Evolutionary conservation across 2,329 filamentous ascomycete genomes (phyloP).

Genomic region (Beauveria brongniartii): DNA sequence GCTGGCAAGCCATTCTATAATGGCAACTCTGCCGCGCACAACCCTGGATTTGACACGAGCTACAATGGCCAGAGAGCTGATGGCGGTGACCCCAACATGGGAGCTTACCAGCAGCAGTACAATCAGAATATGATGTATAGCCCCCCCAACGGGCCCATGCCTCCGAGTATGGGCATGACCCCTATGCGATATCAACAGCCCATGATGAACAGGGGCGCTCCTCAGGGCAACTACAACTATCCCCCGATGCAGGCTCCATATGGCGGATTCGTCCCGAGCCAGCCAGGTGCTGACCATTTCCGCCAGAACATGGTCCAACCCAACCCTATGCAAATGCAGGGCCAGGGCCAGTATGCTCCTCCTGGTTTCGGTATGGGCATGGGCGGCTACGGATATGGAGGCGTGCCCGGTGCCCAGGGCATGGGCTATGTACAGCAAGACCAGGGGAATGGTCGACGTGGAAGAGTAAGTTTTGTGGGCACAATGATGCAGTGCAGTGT

Average conservation of each 20-base stretch:
- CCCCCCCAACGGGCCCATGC: slow-evolving; percentile 35
- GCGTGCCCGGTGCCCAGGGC: slow-evolving; percentile 37
- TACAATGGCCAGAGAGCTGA: slow-evolving; percentile 47
- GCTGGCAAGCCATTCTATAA: slow-evolving; percentile 45
- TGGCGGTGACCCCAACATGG: slow-evolving; percentile 39
- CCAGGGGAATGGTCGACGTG: slow-evolving; percentile 47
- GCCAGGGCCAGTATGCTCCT: slow-evolving; percentile 38
- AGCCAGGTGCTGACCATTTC: slow-evolving; percentile 47
- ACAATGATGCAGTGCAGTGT: slow-evolving; percentile 5
- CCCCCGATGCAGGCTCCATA: slow-evolving; percentile 48
- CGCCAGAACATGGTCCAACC: slow-evolving; percentile 43
- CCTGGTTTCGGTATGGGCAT: slow-evolving; percentile 43
- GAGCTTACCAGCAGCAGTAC: slow-evolving; percentile 42
- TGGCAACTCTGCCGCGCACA: slow-evolving; percentile 32
- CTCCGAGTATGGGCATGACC: slow-evolving; percentile 40
- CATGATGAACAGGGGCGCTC: slow-evolving; percentile 43
- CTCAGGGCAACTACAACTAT: slow-evolving; percentile 50
- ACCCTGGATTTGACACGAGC: slow-evolving; percentile 41
- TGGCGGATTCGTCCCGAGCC: slow-evolving; percentile 39
- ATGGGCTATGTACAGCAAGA: slow-evolving; percentile 50
- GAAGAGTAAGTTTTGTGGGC: slow-evolving; percentile 40
- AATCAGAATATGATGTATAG: slow-evolving; percentile 46
- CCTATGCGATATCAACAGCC: slow-evolving; percentile 51
- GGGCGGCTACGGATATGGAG: slow-evolving; percentile 37
- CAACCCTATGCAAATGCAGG: slow-evolving; percentile 37